Evolutionary conservation across 345 rosid genomes (phyloP).

Genomic region (Passiflora organensis): DNA sequence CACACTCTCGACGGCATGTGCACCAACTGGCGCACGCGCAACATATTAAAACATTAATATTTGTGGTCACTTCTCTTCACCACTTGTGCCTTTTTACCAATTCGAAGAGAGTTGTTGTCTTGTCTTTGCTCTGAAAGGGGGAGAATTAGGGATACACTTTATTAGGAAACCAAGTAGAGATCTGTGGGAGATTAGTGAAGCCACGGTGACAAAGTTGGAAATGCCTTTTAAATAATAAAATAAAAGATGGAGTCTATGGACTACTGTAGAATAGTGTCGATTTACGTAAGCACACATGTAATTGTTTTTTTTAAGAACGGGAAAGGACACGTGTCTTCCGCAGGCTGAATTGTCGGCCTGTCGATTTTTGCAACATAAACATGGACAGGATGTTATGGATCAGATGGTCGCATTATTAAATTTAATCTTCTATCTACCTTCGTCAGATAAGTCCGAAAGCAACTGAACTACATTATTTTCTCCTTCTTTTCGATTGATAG

Average conservation of each 20-base stretch:
- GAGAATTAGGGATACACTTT: no score
- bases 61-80: no score
- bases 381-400: conserved; percentile 9
- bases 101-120: conserved; percentile 1
- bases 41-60: no score
- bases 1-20: no score
- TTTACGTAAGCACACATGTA: conserved; percentile 52
- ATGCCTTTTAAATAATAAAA: no score
- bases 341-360: conserved; percentile 54
- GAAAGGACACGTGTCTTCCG: conserved; percentile 50
- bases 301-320: conserved; percentile 21
- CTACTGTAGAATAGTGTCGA: conserved; percentile 16
- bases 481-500: no score
- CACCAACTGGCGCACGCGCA: no score
- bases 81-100: not conserved
- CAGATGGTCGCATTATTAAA: conserved; percentile 12
- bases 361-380: conserved; percentile 12
- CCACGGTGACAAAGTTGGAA: conserved; percentile 2
- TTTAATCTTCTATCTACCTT: conserved; percentile 3
- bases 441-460: conserved; percentile 12
- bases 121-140: conserved; percentile 2
- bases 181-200: conserved; percentile 1
- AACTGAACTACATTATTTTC: not conserved
- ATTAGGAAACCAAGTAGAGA: not conserved
- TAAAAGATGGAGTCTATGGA: no score